Conservation (phyloP, 1,284 basidiomycete genomes). For the Cutaneotrichosporon cavernicola region DNA sequence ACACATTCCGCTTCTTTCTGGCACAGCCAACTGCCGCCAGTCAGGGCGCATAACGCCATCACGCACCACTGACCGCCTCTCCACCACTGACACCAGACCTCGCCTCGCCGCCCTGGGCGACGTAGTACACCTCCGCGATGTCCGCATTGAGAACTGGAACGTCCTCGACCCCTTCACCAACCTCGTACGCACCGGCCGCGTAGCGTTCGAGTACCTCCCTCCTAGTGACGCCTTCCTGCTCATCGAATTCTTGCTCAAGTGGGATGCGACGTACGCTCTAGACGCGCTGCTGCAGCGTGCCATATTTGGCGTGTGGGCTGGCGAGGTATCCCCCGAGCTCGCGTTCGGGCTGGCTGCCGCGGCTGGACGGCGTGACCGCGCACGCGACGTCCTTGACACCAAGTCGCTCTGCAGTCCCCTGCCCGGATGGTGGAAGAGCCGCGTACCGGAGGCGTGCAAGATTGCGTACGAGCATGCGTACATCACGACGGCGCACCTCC, state of each 20-base stretch:
- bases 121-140: background rate
- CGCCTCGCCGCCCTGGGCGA: background rate
- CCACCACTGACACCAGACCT: background rate
- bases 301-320: background rate
- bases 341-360: conserved; percentile 6
- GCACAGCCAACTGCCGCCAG: background rate
- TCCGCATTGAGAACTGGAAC: conserved; percentile 4
- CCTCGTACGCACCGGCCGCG: background rate
- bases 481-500: background rate
- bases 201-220: conserved; percentile 3
- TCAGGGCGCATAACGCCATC: background rate
- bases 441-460: background rate
- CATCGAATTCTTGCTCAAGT: conserved; percentile 1
- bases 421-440: conserved; percentile 2
- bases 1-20: background rate
- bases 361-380: background rate
- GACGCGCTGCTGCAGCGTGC: conserved; percentile 3
- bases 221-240: conserved; percentile 1
- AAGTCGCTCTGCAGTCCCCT: background rate
- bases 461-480: conserved; percentile 2
- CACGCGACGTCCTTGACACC: background rate
- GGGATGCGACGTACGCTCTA: conserved; percentile 1
- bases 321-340: background rate
- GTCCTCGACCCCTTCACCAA: conserved; percentile 6
- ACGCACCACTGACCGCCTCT: background rate